Percentiles rank a stretch among this genome's conserved stretches.
Evolutionary conservation across 129 eudicot genomes (phyloP).

Genomic region (Arctium minus): DNA sequence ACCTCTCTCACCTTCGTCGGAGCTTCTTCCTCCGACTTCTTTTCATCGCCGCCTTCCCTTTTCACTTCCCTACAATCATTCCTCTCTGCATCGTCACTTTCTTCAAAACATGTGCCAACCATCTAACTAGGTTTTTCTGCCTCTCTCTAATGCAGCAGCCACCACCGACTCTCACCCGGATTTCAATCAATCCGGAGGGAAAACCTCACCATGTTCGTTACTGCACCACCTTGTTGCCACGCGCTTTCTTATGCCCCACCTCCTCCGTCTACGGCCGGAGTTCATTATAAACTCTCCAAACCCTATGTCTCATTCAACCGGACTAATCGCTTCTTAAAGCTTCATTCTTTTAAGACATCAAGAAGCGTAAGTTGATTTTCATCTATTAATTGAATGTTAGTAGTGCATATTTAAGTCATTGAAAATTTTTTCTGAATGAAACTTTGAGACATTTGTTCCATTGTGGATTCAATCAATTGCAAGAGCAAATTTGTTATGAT

Average conservation of each 20-base stretch:
- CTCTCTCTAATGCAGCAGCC: constrained; percentile 19
- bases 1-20: constrained; percentile 17
- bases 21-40: constrained; percentile 4
- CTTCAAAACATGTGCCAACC: background rate
- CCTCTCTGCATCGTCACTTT: background rate
- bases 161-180: constrained; percentile 25
- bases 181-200: constrained; percentile 16
- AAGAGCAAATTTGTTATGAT: background rate
- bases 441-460: background rate
- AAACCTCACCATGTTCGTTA: constrained; percentile 11
- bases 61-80: background rate
- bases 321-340: constrained; percentile 5
- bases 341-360: background rate
- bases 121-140: constrained; percentile 12
- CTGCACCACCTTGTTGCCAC: constrained; percentile 6
- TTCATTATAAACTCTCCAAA: constrained; percentile 4
- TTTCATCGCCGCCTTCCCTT: background rate
- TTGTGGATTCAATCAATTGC: background rate
- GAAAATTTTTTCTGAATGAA: background rate
- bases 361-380: constrained; percentile 9
- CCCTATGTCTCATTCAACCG: constrained; percentile 22
- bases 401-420: background rate
- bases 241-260: constrained; percentile 7
- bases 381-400: background rate
- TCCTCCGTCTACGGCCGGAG: background rate